Percentiles rank a stretch among this genome's conserved stretches.
Conservation (phyloP, 805 yeast species). For the Yamadazyma nakazawae region DNA sequence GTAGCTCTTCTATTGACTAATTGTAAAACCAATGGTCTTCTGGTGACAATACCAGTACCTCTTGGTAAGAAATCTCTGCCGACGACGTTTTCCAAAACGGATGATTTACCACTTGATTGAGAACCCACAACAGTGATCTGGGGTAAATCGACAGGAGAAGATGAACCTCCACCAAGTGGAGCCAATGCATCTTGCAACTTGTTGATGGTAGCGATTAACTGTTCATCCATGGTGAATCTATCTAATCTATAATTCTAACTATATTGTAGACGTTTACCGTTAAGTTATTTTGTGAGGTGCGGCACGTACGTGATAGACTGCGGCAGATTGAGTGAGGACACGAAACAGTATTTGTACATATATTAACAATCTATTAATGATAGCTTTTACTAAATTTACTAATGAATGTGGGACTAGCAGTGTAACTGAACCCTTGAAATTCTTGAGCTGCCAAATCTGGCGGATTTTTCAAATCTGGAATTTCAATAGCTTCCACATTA, state of each 20-base stretch:
- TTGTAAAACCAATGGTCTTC: conserved; percentile 83
- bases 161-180: conserved; percentile 85
- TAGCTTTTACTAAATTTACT: conserved; percentile 14
- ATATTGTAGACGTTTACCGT: not conserved
- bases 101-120: conserved; percentile 85
- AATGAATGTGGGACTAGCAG: conserved; percentile 31
- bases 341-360: not conserved
- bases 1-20: conserved; percentile 63
- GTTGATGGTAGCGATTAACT: conserved; percentile 79
- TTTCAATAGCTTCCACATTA: conserved; percentile 12
- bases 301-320: not conserved
- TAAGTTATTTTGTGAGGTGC: not conserved
- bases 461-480: conserved; percentile 1
- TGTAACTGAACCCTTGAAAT: conserved; percentile 32
- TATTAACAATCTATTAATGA: not conserved
- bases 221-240: conserved; percentile 59
- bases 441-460: not conserved
- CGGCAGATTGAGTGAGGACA: not conserved
- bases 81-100: conserved; percentile 86
- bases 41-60: conserved; percentile 89
- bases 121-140: conserved; percentile 96
- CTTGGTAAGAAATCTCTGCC: conserved; percentile 90
- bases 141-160: conserved; percentile 88
- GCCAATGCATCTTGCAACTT: conserved; percentile 96
- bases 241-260: not conserved